Evolutionary conservation across 352 stramenopile genomes (phyloP), one percentile per base, ranked within the genome.

Genomic region (Phytophthora uliginosa): DNA sequence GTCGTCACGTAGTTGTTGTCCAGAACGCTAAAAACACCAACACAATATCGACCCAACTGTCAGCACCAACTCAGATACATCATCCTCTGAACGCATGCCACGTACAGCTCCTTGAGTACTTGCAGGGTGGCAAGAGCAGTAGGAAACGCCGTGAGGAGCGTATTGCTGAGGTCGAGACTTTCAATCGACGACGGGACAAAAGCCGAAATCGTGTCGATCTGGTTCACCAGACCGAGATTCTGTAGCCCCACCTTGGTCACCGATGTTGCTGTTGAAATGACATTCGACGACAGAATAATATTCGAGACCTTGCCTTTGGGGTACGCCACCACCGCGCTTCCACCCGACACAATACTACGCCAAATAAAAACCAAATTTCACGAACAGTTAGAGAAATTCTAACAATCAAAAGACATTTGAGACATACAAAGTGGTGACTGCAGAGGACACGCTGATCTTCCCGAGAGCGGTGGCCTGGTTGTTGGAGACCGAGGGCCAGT

Each of bases 221-320:
- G 63, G 22, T 66, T 65, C 31, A 42, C 18, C 6, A 82, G 45
- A 13, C 57, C 63, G 9, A 82, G 47, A 47, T 79, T 82, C 22
- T 31, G 36, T 3, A 82, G 53, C 63, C 54, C 48, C 28, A 82
- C 75, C 5, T 34, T 55, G 18, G 66, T 75, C 52, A 82, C 64
- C 5, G 59, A 55, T 2, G 62, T 75, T 12, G 61, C 67, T 15
- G 28, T 57, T 0, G 63, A 64, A 24, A 82, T 70, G 20, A 75
- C 36, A 36, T 72, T 73, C 3, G 59, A 26, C 5, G 47, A 67
- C 22, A 82, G 69, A 7, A 67, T 63, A 34, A 82, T 66, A 34
- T 31, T 70, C 17, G 72, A 76, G 42, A 82, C 75, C 51, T 79
- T 82, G 51, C 64, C 65, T 66, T 75, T 77, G n/a, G 72, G 69